A percentile compares a stretch with the other conserved stretches of the same genome.
These are phyloP conservation scores for Mycena kentingensis DNA, from an alignment of 768 basidiomycete species.

Conservation along the genomic window DNA sequence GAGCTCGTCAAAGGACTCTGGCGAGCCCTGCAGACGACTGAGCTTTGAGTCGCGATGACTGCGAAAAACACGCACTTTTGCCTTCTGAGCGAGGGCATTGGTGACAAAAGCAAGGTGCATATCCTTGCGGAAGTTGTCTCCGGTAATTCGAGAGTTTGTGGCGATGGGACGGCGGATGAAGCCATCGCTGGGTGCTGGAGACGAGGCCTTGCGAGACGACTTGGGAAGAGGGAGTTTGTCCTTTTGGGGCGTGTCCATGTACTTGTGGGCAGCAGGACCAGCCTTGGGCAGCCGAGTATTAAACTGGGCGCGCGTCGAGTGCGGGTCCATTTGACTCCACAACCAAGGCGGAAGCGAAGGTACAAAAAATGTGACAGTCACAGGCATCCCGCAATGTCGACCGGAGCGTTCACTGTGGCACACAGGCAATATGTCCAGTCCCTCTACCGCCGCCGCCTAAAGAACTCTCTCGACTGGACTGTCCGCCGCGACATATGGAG, in stretches of 20 bases:
- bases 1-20: constrained; percentile 83
- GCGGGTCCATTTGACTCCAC: constrained; percentile 64
- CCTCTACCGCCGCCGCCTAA: constrained; percentile 84
- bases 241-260: constrained; percentile 39
- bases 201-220: constrained; percentile 29
- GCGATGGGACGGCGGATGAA: constrained; percentile 60
- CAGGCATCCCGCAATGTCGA: constrained; percentile 7
- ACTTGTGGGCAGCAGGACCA: constrained; percentile 54
- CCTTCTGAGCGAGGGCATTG: constrained; percentile 76
- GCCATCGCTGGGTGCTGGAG: constrained; percentile 28
- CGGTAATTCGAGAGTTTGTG: constrained; percentile 77
- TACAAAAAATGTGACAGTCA: not conserved
- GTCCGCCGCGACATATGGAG: constrained; percentile 87
- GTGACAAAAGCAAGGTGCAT: constrained; percentile 85
- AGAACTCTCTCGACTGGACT: constrained; percentile 89
- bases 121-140: constrained; percentile 77
- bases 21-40: constrained; percentile 59
- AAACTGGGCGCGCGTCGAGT: constrained; percentile 74
- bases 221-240: constrained; percentile 39
- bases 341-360: not conserved
- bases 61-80: constrained; percentile 49
- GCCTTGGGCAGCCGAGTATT: constrained; percentile 71
- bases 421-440: constrained; percentile 89
- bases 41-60: constrained; percentile 10
- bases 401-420: constrained; percentile 66